Conservation (phyloP, 1,284 basidiomycete genomes). For the Ustilago trichophora region DNA sequence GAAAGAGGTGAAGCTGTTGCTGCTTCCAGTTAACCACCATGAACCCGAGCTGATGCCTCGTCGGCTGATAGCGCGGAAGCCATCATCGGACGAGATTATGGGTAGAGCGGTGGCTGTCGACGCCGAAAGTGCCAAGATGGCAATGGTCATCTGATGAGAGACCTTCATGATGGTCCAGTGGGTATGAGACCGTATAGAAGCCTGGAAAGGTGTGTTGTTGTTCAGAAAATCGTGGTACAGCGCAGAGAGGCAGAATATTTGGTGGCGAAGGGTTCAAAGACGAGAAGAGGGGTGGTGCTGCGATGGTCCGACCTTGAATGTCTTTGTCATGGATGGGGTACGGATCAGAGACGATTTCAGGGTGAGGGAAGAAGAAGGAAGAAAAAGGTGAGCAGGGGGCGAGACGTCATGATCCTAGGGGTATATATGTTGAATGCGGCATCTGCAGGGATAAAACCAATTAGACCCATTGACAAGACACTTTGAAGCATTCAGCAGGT, state of each 20-base stretch:
- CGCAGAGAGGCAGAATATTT: too few relatives aligned
- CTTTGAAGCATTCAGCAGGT: too few relatives aligned
- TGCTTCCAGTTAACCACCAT: background rate
- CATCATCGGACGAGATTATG: background rate
- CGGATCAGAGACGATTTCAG: background rate
- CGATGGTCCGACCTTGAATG: too few relatives aligned
- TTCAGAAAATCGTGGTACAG: background rate
- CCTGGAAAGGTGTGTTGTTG: too few relatives aligned
- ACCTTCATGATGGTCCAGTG: conserved; percentile 6
- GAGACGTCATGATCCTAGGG: too few relatives aligned
- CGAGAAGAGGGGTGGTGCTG: too few relatives aligned
- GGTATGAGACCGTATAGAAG: too few relatives aligned
- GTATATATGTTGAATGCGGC: background rate
- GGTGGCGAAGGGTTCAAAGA: too few relatives aligned
- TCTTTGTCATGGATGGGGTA: background rate
- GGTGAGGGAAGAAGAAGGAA: background rate
- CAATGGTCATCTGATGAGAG: conserved; percentile 10
- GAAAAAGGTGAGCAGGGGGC: too few relatives aligned
- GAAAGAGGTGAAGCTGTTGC: conserved; percentile 1
- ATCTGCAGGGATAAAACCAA: background rate
- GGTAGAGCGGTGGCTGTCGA: conserved; percentile 8
- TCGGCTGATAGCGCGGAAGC: background rate
- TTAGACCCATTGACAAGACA: background rate
- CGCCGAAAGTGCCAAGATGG: conserved; percentile 14
- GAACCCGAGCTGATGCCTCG: conserved; percentile 4